phyloP scores from a whole-genome alignment of 1,284 basidiomycete species.

The Fomitopsis pinicola region DNA sequence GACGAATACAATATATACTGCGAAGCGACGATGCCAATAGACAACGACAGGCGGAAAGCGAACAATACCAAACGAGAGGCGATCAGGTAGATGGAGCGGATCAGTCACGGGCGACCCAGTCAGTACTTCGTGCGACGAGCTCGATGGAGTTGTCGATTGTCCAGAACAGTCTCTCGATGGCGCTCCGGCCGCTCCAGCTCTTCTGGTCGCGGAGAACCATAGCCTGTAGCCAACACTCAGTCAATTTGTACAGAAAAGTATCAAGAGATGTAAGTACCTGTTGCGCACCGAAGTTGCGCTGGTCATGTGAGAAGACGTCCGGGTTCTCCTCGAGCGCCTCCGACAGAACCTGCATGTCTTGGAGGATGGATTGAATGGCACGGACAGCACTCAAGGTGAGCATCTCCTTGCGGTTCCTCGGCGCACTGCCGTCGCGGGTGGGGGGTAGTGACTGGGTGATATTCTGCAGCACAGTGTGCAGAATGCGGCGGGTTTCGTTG shows the following conservation, averaged over 20 bases:
- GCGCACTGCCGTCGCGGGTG: constrained; percentile 34
- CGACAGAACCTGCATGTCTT: constrained; percentile 79
- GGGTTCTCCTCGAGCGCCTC: constrained; percentile 88
- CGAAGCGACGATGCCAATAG: neutral
- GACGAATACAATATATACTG: constrained; percentile 4
- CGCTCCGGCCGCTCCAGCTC: constrained; percentile 84
- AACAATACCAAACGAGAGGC: constrained; percentile 3
- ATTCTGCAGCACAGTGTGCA: constrained; percentile 79
- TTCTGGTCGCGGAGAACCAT: constrained; percentile 92
- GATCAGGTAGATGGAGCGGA: constrained; percentile 6
- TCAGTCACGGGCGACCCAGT: constrained; percentile 79
- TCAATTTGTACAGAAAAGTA: constrained; percentile 7
- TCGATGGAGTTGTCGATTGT: constrained; percentile 83
- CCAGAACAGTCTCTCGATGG: constrained; percentile 87
- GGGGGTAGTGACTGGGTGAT: constrained; percentile 68
- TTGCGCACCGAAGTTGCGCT: constrained; percentile 90
- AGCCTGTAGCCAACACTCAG: constrained; percentile 46
- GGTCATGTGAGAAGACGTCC: constrained; percentile 86
- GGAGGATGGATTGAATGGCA: constrained; percentile 77
- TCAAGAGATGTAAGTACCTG: constrained; percentile 52
- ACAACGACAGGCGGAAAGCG: neutral
- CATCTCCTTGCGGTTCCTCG: constrained; percentile 72
- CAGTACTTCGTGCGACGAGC: constrained; percentile 73
- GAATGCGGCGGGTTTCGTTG: constrained; percentile 83
- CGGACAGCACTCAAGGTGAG: constrained; percentile 67